Percentiles rank a stretch among this genome's conserved stretches.
phyloP scores from a whole-genome alignment of 495 filamentous ascomycete species.

The Hyphodiscus hymeniophilus region DNA sequence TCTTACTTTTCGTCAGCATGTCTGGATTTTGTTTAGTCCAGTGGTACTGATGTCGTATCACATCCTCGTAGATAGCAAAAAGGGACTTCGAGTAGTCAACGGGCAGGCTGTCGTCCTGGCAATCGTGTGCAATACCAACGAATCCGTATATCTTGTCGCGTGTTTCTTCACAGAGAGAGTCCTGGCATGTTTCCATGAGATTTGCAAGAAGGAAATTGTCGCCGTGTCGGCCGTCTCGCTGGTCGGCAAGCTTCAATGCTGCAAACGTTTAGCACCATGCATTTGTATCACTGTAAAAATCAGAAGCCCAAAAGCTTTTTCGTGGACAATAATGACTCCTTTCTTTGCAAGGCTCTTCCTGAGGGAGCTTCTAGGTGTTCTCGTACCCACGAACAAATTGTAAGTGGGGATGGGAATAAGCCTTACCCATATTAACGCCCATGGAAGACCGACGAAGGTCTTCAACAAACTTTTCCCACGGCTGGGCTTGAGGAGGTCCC shows the following conservation, averaged over 20 bases:
- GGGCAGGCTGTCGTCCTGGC: constrained; percentile 9
- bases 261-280: not conserved
- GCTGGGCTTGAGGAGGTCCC: too few relatives aligned
- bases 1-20: not conserved
- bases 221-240: constrained; percentile 6
- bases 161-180: constrained; percentile 5
- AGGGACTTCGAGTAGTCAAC: constrained; percentile 14
- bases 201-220: constrained; percentile 12
- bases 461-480: not conserved
- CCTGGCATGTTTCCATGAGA: constrained; percentile 6
- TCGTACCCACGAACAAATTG: too few relatives aligned
- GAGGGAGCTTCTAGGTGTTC: too few relatives aligned
- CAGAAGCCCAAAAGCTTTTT: constrained; percentile 2
- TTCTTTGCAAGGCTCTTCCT: too few relatives aligned
- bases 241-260: constrained; percentile 6
- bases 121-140: constrained; percentile 9
- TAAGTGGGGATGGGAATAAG: too few relatives aligned
- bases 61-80: constrained; percentile 9
- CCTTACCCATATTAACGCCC: not conserved
- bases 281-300: not conserved
- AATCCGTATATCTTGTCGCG: constrained; percentile 14
- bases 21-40: not conserved
- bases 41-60: constrained; percentile 3
- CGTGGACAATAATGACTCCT: too few relatives aligned
- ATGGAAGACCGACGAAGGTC: too few relatives aligned